Conservation (phyloP, 495 filamentous ascomycete species). For the Mytilinidion resinicola region DNA sequence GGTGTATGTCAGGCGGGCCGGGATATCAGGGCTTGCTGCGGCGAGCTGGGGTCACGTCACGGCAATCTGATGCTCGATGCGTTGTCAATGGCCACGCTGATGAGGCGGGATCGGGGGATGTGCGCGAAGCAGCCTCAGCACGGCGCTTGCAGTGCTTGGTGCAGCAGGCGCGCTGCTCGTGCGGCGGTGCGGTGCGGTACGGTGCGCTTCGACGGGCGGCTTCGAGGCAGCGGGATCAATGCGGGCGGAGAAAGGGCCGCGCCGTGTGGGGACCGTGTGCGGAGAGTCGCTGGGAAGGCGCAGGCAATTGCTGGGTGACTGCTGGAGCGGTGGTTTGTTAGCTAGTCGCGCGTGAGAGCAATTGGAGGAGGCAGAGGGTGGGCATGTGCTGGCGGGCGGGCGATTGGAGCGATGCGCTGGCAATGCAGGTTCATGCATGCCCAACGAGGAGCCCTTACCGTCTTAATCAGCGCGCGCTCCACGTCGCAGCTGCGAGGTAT, state of each 20-base stretch:
- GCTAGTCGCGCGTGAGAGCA: constrained; percentile 17
- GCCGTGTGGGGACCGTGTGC: constrained; percentile 25
- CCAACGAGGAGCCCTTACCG: constrained; percentile 26
- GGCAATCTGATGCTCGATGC: constrained; percentile 27
- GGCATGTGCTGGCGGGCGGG: constrained; percentile 25
- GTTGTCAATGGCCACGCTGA: constrained; percentile 31
- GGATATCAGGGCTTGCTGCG: constrained; percentile 16
- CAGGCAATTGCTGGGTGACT: no score
- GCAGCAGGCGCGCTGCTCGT: constrained; percentile 4
- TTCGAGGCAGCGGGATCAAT: neutral
- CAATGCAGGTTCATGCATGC: constrained; percentile 31
- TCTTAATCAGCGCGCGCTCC: constrained; percentile 27
- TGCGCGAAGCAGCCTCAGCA: constrained; percentile 18
- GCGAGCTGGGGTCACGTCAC: constrained; percentile 23
- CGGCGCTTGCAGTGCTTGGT: neutral
- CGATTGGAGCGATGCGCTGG: constrained; percentile 34
- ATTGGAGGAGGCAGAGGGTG: constrained; percentile 27
- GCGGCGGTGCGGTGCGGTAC: constrained; percentile 20
- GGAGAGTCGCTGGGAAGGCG: constrained; percentile 14
- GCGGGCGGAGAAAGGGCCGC: constrained; percentile 19
- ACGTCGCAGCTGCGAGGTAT: constrained; percentile 20
- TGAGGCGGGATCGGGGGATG: constrained; percentile 21
- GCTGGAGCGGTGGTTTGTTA: constrained; percentile 24
- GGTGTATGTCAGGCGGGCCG: constrained; percentile 13
- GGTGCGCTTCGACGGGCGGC: neutral